Evolutionary conservation across 768 basidiomycete genomes (phyloP), one percentile per base, ranked within the genome.

Genomic region (Trametes punicea): DNA sequence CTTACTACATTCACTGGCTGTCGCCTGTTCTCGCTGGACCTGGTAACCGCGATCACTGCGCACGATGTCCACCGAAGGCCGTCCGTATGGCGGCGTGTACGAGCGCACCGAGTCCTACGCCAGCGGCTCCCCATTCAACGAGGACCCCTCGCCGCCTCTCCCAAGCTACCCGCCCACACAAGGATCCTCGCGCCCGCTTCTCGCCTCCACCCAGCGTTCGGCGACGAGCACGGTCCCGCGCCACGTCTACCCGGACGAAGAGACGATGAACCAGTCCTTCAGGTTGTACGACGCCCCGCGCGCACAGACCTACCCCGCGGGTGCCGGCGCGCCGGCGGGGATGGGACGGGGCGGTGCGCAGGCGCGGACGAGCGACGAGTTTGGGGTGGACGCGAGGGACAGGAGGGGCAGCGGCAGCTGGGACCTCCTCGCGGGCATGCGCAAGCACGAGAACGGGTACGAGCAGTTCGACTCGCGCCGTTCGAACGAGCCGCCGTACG

Each of bases 401-500:
- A 58, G 59, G 55, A 33, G 65, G 42, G 42, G 15, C 11, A 69
- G 60, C 47, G 69, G 71, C 18, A 81, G 75, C 67, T 83, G 81
- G 81, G 81, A 80, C 64, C 33, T 80, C 42, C 69, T 79, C 16
- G 72, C 67, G 51, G 79, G 80, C 34, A 74, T 79, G 55, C 75
- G 72, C 69, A 80, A 74, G 67, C 69, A 81, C 25, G 83, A 83
- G 60, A 73, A 78, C 49, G 73, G 74, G 9, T 85, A 84, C 60
- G 78, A 82, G 64, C 77, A 81, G 60, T 84, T 84, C 63, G 82
- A 84, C 59, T 60, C 80, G 30, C 70, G 79, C 34, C 76, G 83
- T 57, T 78, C 79, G 38, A 78, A 72, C 64, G 70, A 80, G 61
- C 60, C 74, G 23, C 78, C 83, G 57, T 72, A 85, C 23, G 75